phyloP scores from a whole-genome alignment of 495 filamentous ascomycete genomes.

The Thermochaetoides thermophila region DNA sequence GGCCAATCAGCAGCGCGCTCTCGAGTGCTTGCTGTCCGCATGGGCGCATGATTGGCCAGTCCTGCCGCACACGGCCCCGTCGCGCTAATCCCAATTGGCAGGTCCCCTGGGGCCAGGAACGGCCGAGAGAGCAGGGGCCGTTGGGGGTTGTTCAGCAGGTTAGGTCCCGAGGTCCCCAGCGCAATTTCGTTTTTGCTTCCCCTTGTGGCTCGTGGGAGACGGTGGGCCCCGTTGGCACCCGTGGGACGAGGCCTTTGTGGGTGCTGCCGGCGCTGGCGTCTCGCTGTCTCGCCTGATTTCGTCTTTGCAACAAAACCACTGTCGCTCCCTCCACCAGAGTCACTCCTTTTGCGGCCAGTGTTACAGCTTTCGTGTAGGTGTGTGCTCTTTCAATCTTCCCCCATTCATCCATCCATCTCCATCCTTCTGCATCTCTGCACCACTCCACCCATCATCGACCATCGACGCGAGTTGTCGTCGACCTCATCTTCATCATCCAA shows the following conservation, averaged over 20 bases:
- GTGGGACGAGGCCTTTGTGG: conserved; percentile 10
- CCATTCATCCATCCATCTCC: background rate
- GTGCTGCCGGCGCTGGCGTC: conserved; percentile 2
- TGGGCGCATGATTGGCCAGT: conserved; percentile 11
- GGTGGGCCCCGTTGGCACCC: no score
- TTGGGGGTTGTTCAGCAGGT: conserved; percentile 5
- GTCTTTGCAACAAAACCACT: conserved; percentile 19
- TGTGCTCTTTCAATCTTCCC: conserved; percentile 11
- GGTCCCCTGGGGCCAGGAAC: conserved; percentile 9
- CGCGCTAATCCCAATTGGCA: conserved; percentile 7
- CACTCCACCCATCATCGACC: no score
- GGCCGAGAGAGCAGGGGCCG: conserved; percentile 10
- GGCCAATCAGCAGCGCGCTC: conserved; percentile 9
- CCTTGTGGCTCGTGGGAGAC: conserved; percentile 9
- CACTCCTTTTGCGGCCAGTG: no score
- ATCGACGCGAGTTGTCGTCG: no score
- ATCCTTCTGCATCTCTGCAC: background rate
- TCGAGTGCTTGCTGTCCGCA: conserved; percentile 4
- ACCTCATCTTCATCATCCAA: no score
- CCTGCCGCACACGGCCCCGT: conserved; percentile 2
- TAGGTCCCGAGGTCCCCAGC: conserved; percentile 10
- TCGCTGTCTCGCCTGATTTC: conserved; percentile 7
- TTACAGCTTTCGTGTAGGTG: conserved; percentile 7
- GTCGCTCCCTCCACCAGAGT: conserved; percentile 16
- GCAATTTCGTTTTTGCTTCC: conserved; percentile 23